Base-by-base conservation (phyloP, 805 yeast species). In the Yarrowia alimentaria region DNA sequence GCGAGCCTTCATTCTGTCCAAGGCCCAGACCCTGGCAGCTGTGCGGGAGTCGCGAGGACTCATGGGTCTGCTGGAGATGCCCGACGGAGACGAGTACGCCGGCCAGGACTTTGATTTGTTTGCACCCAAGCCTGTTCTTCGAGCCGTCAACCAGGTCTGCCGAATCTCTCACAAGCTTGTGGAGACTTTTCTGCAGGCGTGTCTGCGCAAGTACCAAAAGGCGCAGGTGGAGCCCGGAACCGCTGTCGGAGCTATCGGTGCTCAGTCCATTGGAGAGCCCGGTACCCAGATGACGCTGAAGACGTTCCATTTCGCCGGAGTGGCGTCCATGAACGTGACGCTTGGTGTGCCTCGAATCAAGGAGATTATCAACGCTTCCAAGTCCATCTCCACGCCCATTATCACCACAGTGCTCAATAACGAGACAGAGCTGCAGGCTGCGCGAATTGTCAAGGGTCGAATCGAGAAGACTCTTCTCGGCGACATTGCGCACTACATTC, bases 281-380 rank as follows among this genome's bases (percentile, higher is more conserved):
- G 99, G 98, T 66, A 93, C 99, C 0, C 99, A 93, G 71, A 93
- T 93, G 99, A 93, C 99, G 4, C 76, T 85, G 64, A 85, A 85
- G 65, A 85, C 94, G 54, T 91, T 91, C 87, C 99, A 93, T 75
- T 93, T 93, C 76, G 99, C 99, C 62, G 99, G 99, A 76, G 99
- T 93, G 53, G 98, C 99, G 26, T 85, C 96, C 38, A 93, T 91
- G 97, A 93, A 93, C 73, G 96, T 91, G 58, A 93, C 99, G 0
- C 78, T 93, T 59, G 99, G 99, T 79, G 99, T 93, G 49, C 99
- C 99, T 43, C 96, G 99, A 78, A 91, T 93, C 66, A 93, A 93
- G 70, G 99, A 93, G 74, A 93, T 93, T 66, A 93, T 93, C 66
- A 93, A 93, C 66, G 99, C 99, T 3, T 86, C 97, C 14, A 93